These are phyloP conservation scores for Quercus phellos DNA, from an alignment of 331 rosid genomes.

Conservation along the genomic window DNA sequence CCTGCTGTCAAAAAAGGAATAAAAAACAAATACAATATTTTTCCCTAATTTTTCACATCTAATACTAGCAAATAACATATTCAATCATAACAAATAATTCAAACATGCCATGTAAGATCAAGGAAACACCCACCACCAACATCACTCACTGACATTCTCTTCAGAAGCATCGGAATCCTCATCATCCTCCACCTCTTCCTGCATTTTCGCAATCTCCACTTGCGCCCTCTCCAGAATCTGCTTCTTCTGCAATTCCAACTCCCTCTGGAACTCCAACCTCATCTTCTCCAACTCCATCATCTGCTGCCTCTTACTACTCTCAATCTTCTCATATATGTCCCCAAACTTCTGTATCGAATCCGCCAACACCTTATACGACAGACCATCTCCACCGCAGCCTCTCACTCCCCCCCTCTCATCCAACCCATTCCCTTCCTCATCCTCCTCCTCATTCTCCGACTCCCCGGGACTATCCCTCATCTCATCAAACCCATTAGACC, in stretches of 20 bases:
- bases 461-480: slow-evolving; percentile 95
- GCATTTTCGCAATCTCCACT: slow-evolving; percentile 62
- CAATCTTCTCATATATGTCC: slow-evolving; percentile 84
- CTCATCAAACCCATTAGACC: slow-evolving; percentile 82
- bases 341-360: slow-evolving; percentile 86
- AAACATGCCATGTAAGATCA: slow-evolving; percentile 5
- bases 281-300: slow-evolving; percentile 92
- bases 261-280: slow-evolving; percentile 71
- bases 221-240: slow-evolving; percentile 86
- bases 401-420: slow-evolving; percentile 27
- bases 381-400: slow-evolving; percentile 22
- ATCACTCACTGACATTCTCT: slow-evolving; percentile 46
- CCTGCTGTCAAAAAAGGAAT: background rate
- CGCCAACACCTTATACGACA: slow-evolving; percentile 58
- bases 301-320: slow-evolving; percentile 85
- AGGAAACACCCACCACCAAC: slow-evolving; percentile 28
- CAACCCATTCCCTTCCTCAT: slow-evolving; percentile 37
- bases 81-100: slow-evolving; percentile 11
- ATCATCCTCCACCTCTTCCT: slow-evolving; percentile 41
- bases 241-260: slow-evolving; percentile 84
- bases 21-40: slow-evolving; percentile 9
- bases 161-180: slow-evolving; percentile 42
- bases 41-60: background rate
- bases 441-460: slow-evolving; percentile 49
- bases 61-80: background rate